Evolutionary conservation across 345 rosid species (phyloP).

Genomic region (Moricandia arvensis): DNA sequence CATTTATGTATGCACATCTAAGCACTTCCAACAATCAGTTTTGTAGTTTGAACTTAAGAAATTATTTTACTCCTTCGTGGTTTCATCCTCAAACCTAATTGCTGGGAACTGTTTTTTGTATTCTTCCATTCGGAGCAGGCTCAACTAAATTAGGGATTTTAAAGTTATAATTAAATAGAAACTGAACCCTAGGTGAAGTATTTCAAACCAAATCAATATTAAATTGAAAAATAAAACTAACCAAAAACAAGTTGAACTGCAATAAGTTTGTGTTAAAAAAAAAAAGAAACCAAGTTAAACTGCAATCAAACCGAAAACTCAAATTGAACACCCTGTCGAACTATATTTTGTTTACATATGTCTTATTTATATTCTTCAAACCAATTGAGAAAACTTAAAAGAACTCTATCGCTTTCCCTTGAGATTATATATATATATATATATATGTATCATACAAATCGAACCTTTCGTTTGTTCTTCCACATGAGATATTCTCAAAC

Average conservation of each 20-base stretch:
- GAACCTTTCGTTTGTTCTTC: background rate
- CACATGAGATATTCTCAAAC: background rate
- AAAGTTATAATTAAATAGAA: background rate
- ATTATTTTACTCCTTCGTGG: background rate
- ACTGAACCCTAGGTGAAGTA: background rate
- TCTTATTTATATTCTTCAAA: conserved; percentile 5
- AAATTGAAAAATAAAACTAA: background rate
- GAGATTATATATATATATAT: background rate
- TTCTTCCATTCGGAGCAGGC: background rate
- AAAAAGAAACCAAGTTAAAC: no score
- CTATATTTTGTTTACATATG: background rate
- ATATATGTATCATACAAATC: conserved; percentile 1
- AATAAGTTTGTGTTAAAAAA: no score
- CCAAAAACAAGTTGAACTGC: background rate
- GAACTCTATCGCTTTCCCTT: background rate
- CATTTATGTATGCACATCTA: background rate
- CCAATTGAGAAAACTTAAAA: background rate
- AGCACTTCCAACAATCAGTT: background rate
- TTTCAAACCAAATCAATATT: background rate
- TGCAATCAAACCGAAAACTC: background rate
- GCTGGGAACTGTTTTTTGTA: background rate
- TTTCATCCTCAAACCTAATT: background rate
- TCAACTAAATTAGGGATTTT: background rate
- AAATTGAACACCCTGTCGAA: background rate
- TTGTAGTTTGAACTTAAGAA: background rate